phyloP scores from a whole-genome alignment of 306 rosid species.

The Pyrus bretschneideri region DNA sequence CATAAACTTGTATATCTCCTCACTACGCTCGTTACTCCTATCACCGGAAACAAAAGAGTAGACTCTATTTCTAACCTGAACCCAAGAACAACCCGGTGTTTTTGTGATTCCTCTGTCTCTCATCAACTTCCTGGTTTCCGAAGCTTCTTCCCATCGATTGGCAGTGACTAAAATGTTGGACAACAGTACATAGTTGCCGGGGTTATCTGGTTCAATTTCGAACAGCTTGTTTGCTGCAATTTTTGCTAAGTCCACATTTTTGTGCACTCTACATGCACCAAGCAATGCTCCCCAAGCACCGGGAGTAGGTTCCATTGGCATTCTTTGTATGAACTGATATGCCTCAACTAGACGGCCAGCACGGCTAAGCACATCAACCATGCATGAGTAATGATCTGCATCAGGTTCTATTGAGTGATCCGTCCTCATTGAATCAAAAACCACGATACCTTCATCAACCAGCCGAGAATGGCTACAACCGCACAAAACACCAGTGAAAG shows the following conservation, averaged over 20 bases:
- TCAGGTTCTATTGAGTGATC: slow-evolving; percentile 40
- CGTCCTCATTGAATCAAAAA: slow-evolving; percentile 42
- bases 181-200: slow-evolving; percentile 38
- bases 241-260: slow-evolving; percentile 38
- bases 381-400: slow-evolving; percentile 42
- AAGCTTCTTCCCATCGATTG: slow-evolving; percentile 53
- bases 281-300: slow-evolving; percentile 57
- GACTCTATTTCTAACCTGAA: slow-evolving; percentile 45
- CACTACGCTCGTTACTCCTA: slow-evolving; percentile 28
- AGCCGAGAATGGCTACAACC: slow-evolving; percentile 56
- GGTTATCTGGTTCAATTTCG: slow-evolving; percentile 49
- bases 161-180: slow-evolving; percentile 38
- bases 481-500: slow-evolving; percentile 45
- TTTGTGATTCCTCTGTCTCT: slow-evolving; percentile 41
- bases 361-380: slow-evolving; percentile 46
- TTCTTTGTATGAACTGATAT: slow-evolving; percentile 33
- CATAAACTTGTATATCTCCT: slow-evolving; percentile 25
- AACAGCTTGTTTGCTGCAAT: slow-evolving; percentile 41
- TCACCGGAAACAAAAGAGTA: slow-evolving; percentile 46
- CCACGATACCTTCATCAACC: slow-evolving; percentile 36
- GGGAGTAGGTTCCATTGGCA: slow-evolving; percentile 52
- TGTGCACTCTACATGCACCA: slow-evolving; percentile 49
- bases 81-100: slow-evolving; percentile 56
- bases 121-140: slow-evolving; percentile 49
- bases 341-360: slow-evolving; percentile 49